These are phyloP conservation scores for Neoarthrinium moseri DNA, from an alignment of 2,329 filamentous ascomycete species.

Conservation along the genomic window DNA sequence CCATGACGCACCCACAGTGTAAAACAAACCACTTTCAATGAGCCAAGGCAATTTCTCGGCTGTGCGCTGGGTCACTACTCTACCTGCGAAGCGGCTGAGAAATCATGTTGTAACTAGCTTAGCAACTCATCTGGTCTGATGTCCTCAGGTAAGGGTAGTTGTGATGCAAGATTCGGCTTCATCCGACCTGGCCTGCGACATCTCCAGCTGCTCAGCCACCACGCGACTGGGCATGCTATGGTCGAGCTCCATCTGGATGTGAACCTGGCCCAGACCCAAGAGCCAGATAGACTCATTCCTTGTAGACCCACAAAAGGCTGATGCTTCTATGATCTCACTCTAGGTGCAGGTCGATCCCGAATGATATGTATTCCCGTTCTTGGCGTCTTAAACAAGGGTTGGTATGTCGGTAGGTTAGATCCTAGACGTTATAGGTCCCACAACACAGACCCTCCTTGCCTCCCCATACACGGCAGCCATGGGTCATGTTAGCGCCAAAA, in stretches of 20 bases:
- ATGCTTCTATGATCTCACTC: not conserved
- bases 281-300: not conserved
- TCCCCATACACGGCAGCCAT: too few relatives aligned
- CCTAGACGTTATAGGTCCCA: too few relatives aligned
- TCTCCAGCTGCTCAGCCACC: not conserved
- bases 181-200: not conserved
- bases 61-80: too few relatives aligned
- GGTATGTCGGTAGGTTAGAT: too few relatives aligned
- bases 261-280: not conserved
- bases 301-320: not conserved
- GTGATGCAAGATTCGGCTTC: not conserved
- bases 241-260: not conserved
- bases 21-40: too few relatives aligned
- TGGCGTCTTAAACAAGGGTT: too few relatives aligned
- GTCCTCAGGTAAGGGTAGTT: not conserved
- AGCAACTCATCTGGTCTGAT: constrained; percentile 2
- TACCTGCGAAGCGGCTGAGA: too few relatives aligned
- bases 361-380: not conserved
- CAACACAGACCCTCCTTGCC: too few relatives aligned
- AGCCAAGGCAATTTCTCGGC: too few relatives aligned
- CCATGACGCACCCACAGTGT: too few relatives aligned
- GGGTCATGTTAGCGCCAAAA: not conserved
- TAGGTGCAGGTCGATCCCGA: not conserved
- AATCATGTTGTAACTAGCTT: too few relatives aligned
- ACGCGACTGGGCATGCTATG: not conserved